These are phyloP conservation scores for Forsythia suspensa DNA, from an alignment of 257 asterid genomes.

Conservation along the genomic window DNA sequence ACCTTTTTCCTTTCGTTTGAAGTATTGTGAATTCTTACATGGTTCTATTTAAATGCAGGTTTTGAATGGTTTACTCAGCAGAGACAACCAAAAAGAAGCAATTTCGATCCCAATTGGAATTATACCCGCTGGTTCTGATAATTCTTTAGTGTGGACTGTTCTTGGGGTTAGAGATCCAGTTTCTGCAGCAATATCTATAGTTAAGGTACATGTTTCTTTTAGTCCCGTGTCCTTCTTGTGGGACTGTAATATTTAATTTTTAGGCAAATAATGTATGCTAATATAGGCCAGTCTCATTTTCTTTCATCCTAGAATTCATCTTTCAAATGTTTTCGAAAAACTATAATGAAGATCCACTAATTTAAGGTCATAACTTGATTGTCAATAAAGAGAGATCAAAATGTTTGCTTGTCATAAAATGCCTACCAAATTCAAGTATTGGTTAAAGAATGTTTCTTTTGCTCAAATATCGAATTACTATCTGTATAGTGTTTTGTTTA, in stretches of 20 bases:
- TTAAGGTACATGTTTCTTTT: conserved; percentile 56
- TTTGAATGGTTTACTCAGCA: conserved; percentile 88
- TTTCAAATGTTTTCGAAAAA: not conserved
- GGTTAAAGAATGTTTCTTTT: not conserved
- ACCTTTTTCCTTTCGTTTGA: not conserved
- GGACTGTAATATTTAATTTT: conserved; percentile 8
- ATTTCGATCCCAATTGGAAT: conserved; percentile 94
- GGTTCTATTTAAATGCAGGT: conserved; percentile 55
- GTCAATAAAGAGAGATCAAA: not conserved
- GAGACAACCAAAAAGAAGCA: conserved; percentile 93
- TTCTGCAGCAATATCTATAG: conserved; percentile 93
- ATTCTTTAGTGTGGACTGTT: conserved; percentile 97
- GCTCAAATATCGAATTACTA: not conserved
- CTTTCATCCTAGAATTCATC: not conserved
- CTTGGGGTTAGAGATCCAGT: conserved; percentile 97
- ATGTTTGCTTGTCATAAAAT: not conserved
- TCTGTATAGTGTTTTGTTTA: not conserved
- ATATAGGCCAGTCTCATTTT: not conserved
- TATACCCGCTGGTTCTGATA: conserved; percentile 99
- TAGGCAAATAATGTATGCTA: not conserved
- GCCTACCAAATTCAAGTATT: not conserved
- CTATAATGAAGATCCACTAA: not conserved
- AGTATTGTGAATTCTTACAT: not conserved
- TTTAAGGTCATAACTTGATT: too few relatives aligned
- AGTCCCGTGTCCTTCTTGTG: conserved; percentile 7